Evolutionary conservation across 257 asterid genomes (phyloP).

Genomic region (Anisodus tanguticus): DNA sequence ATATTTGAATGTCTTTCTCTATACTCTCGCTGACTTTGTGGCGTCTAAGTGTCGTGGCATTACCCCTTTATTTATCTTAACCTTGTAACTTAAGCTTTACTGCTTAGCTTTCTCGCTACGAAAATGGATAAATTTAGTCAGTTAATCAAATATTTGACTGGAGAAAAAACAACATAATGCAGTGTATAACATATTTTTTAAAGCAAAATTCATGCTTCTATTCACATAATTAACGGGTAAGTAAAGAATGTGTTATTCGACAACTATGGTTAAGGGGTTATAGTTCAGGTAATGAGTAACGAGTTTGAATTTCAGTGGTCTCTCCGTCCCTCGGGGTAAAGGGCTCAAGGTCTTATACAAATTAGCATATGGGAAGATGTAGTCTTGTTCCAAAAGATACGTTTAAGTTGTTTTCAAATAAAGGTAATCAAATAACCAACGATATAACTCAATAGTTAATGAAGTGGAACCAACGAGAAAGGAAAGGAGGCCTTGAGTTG

Average conservation of each 20-base stretch:
- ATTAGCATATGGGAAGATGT: too few species aligned
- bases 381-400: too few species aligned
- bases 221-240: background rate
- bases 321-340: too few species aligned
- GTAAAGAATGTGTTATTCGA: background rate
- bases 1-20: conserved; percentile 30
- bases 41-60: background rate
- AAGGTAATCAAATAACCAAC: too few species aligned
- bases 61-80: background rate
- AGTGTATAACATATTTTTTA: too few species aligned
- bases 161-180: background rate
- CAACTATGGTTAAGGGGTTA: background rate
- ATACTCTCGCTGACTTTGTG: background rate
- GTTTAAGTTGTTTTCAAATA: too few species aligned
- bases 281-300: background rate
- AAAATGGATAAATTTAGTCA: background rate
- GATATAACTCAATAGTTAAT: too few species aligned
- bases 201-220: background rate
- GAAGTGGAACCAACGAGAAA: too few species aligned
- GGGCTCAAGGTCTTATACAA: too few species aligned
- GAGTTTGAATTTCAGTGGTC: background rate
- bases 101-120: conserved; percentile 21
- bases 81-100: conserved; percentile 24
- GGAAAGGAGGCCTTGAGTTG: too few species aligned
- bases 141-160: background rate